Conservation (phyloP, 2,329 filamentous ascomycete genomes). For the Aspergillus ochraceoroseus region DNA sequence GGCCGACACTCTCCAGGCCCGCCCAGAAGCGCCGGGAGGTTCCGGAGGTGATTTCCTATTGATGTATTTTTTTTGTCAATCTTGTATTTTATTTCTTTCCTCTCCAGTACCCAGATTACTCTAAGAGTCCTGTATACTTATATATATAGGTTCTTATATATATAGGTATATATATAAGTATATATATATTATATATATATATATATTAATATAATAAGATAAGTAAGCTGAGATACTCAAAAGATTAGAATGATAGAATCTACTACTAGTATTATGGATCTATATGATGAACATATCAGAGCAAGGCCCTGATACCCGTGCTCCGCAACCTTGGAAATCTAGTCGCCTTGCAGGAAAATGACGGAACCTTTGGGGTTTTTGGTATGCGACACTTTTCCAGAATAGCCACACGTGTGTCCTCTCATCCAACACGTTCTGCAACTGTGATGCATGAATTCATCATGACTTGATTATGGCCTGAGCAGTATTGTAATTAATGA, state of each 20-base stretch:
- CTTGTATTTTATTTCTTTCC: too few species aligned
- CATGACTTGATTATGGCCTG: background rate
- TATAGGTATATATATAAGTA: too few species aligned
- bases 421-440: conserved; percentile 1
- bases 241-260: too few species aligned
- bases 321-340: conserved; percentile 7
- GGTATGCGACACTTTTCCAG: conserved; percentile 18
- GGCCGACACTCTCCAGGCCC: conserved; percentile 12
- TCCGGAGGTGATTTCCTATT: conserved; percentile 12
- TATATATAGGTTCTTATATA: too few species aligned
- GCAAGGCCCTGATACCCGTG: conserved; percentile 15
- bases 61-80: conserved; percentile 1
- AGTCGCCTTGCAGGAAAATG: conserved; percentile 8
- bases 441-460: conserved; percentile 1
- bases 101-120: too few species aligned
- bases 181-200: too few species aligned
- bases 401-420: conserved; percentile 17
- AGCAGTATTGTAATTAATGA: too few species aligned
- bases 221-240: background rate
- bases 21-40: conserved; percentile 16
- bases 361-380: conserved; percentile 8
- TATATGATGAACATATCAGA: conserved; percentile 16
- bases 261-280: conserved; percentile 7
- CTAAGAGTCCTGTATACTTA: too few species aligned
- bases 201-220: background rate